phyloP scores from a whole-genome alignment of 2,329 filamentous ascomycete species.

The Dothiorella sarmentorum region DNA sequence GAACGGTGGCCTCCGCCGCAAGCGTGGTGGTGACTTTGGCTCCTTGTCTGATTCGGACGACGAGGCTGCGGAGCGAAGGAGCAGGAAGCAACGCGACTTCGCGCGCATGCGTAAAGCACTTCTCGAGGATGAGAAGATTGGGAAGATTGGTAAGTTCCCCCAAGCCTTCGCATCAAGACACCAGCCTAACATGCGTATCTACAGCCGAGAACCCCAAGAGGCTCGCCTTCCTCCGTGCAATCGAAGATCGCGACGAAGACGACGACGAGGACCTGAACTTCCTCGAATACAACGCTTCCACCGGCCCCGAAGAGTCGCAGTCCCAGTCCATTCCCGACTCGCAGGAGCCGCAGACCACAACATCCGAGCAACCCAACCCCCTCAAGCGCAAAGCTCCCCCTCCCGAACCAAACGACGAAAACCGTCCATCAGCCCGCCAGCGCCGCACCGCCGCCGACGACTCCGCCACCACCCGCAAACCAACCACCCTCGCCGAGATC shows the following conservation, averaged over 20 bases:
- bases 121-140: conserved; percentile 82
- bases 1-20: conserved; percentile 79
- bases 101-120: conserved; percentile 88
- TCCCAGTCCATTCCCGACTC: conserved; percentile 36
- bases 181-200: conserved; percentile 11
- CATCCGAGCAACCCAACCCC: conserved; percentile 24
- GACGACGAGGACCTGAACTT: conserved; percentile 72
- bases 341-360: conserved; percentile 28
- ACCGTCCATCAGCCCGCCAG: conserved; percentile 54
- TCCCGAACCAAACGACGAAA: conserved; percentile 41
- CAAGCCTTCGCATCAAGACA: background rate
- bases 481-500: conserved; percentile 74
- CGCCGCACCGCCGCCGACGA: conserved; percentile 59
- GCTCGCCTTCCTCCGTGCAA: conserved; percentile 81
- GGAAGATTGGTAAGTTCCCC: conserved; percentile 59
- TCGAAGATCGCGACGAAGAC: conserved; percentile 72
- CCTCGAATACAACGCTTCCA: conserved; percentile 43
- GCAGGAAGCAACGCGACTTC: conserved; percentile 83
- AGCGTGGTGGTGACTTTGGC: conserved; percentile 68
- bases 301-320: conserved; percentile 31
- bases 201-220: conserved; percentile 79
- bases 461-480: conserved; percentile 56
- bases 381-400: conserved; percentile 40
- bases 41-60: conserved; percentile 93
- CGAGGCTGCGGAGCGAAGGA: conserved; percentile 66